Percentiles rank a stretch among this genome's conserved stretches.
Conservation (phyloP, 2,329 filamentous ascomycete genomes). For the Alternaria rosae region DNA sequence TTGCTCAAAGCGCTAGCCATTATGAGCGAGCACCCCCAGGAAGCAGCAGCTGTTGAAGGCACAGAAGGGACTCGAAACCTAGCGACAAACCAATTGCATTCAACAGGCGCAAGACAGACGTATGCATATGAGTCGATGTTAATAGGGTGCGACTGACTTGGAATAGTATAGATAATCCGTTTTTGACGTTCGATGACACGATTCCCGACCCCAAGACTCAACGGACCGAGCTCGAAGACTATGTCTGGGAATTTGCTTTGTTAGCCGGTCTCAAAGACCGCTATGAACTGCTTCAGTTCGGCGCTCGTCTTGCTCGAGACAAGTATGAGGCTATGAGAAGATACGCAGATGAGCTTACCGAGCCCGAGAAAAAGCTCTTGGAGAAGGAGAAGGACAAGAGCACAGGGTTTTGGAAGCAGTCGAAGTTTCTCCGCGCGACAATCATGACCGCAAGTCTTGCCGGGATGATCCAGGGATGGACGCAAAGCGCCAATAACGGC, state of each 20-base stretch:
- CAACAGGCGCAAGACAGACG: conserved; percentile 21
- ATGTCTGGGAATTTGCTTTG: conserved; percentile 25
- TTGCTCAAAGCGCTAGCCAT: not conserved
- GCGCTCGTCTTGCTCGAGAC: conserved; percentile 32
- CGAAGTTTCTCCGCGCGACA: conserved; percentile 32
- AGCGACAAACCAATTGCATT: not conserved
- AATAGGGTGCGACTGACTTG: not conserved
- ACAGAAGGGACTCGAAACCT: conserved; percentile 8
- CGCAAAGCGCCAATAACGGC: conserved; percentile 29
- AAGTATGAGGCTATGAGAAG: conserved; percentile 25
- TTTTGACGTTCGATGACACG: conserved; percentile 31
- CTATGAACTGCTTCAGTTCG: conserved; percentile 26
- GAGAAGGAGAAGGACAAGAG: conserved; percentile 17
- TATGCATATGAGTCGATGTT: not conserved
- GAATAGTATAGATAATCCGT: conserved; percentile 28
- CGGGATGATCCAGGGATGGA: conserved; percentile 33
- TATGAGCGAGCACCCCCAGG: not conserved
- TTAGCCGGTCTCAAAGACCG: conserved; percentile 21
- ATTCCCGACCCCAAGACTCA: conserved; percentile 5
- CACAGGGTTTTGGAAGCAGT: conserved; percentile 31
- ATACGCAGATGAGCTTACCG: conserved; percentile 27
- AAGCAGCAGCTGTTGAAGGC: not conserved
- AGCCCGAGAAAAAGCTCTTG: conserved; percentile 19
- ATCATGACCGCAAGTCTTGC: conserved; percentile 30
- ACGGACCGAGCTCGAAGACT: conserved; percentile 28